Conservation (phyloP, 225 moss, liverwort and hornwort species). For the Pseudisothecium myosuroides region DNA sequence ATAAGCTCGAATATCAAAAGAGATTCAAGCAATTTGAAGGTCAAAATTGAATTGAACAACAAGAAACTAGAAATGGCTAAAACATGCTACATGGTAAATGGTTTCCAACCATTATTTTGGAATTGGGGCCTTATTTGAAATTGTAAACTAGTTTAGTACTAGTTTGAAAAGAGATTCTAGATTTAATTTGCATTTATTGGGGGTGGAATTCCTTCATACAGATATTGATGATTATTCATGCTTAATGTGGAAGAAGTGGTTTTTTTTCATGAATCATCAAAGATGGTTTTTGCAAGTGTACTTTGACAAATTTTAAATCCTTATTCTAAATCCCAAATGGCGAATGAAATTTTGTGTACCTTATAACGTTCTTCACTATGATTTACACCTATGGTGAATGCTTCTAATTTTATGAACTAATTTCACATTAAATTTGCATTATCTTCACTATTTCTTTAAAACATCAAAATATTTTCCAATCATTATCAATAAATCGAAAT, state of each 20-base stretch:
- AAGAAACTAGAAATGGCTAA: neutral
- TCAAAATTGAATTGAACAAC: neutral
- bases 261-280: neutral
- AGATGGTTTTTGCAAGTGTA: neutral
- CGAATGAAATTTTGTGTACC: neutral
- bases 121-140: no score
- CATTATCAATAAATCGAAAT: neutral
- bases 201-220: neutral
- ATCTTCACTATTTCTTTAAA: no score
- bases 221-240: no score
- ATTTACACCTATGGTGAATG: neutral
- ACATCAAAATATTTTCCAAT: no score
- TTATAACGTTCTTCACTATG: no score
- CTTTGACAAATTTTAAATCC: neutral
- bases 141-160: no score
- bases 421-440: no score
- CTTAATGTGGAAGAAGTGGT: neutral
- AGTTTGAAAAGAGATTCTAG: neutral
- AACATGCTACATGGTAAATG: neutral
- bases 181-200: neutral
- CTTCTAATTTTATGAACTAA: no score
- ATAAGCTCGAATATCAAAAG: rapidly evolving
- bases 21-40: neutral
- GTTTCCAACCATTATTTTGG: neutral
- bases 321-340: neutral